These are phyloP conservation scores for Oehlia diaphana DNA, from an alignment of 192 early-diverging fungal genomes.

Conservation along the genomic window DNA sequence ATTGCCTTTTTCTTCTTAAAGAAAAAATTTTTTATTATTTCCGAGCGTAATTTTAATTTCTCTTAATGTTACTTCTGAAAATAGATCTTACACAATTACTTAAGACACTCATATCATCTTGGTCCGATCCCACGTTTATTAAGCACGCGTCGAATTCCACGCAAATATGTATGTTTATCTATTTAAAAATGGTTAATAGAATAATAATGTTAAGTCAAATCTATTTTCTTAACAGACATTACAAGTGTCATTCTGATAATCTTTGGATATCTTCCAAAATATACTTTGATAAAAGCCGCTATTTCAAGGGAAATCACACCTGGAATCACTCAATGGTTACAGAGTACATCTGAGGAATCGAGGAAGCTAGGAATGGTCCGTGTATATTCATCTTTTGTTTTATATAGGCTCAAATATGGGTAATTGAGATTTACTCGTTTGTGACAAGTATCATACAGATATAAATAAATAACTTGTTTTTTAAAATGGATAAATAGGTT, in stretches of 20 bases:
- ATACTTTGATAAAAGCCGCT: not conserved
- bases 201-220: not conserved
- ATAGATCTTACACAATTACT: conserved; percentile 20
- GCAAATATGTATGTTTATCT: conserved; percentile 22
- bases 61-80: not conserved
- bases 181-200: not conserved
- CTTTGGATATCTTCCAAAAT: conserved; percentile 29
- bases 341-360: not conserved
- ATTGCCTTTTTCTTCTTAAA: not conserved
- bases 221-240: not conserved
- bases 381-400: not conserved
- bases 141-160: conserved; percentile 17
- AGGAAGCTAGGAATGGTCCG: conserved; percentile 28
- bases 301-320: not conserved
- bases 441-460: too few relatives aligned
- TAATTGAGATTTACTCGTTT: not conserved
- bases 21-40: not conserved
- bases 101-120: conserved; percentile 5
- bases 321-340: conserved; percentile 13
- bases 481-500: conserved; percentile 7
- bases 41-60: not conserved
- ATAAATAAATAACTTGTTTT: too few relatives aligned
- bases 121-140: conserved; percentile 28
- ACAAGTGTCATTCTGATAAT: conserved; percentile 29
- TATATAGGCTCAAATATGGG: not conserved